These are phyloP conservation scores for Cardamine resedifolia DNA, from an alignment of 345 rosid species.

Conservation along the genomic window DNA sequence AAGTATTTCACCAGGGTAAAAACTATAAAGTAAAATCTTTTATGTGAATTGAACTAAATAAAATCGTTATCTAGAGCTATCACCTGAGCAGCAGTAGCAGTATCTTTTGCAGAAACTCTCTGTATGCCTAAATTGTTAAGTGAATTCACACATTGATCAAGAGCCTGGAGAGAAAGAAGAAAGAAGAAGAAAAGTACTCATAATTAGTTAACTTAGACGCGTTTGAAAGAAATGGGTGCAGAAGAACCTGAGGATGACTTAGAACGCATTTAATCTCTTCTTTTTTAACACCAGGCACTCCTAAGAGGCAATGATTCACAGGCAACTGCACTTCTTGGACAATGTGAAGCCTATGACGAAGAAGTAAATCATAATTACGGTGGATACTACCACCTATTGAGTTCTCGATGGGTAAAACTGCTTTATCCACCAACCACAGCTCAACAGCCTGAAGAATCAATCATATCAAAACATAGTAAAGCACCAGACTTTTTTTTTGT, in stretches of 20 bases:
- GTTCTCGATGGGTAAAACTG: slow-evolving; percentile 88
- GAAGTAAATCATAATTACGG: slow-evolving; percentile 90
- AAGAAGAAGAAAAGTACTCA: not conserved
- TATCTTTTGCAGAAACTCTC: slow-evolving; percentile 62
- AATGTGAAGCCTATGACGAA: slow-evolving; percentile 92
- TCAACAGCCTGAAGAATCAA: slow-evolving; percentile 78
- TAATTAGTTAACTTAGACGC: slow-evolving; percentile 15
- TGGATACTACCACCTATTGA: slow-evolving; percentile 94
- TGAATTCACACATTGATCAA: slow-evolving; percentile 72
- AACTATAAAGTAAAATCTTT: slow-evolving; percentile 1
- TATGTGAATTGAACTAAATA: not conserved
- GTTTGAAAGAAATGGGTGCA: not conserved
- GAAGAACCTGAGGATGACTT: slow-evolving; percentile 88
- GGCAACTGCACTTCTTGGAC: slow-evolving; percentile 83
- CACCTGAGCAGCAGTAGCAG: slow-evolving; percentile 94
- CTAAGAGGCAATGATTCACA: slow-evolving; percentile 86
- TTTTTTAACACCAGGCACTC: slow-evolving; percentile 62
- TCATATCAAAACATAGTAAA: slow-evolving; percentile 15
- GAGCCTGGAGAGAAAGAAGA: slow-evolving; percentile 54
- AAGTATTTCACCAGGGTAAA: slow-evolving; percentile 11
- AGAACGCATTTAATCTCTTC: slow-evolving; percentile 72
- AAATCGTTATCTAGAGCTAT: not conserved
- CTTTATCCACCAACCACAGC: slow-evolving; percentile 89
- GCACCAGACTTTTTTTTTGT: not conserved
- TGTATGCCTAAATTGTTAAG: slow-evolving; percentile 58